Base-by-base conservation (phyloP, 140 eudicot genomes). In the Oenanthe javanica region DNA sequence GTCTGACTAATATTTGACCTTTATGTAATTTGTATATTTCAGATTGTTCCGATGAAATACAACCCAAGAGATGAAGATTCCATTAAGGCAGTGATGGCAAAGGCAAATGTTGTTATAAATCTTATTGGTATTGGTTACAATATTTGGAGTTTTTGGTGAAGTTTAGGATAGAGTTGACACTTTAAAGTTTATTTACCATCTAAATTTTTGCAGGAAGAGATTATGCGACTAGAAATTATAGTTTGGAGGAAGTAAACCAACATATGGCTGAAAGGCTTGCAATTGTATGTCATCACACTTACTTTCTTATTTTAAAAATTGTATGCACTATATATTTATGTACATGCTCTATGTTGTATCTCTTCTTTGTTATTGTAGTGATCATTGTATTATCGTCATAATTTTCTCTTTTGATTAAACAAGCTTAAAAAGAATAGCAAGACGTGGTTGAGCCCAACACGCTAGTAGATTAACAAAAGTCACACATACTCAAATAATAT, bases 31-130 rank as follows among this genome's bases (percentile, higher is more conserved):
- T 14, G 27, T 31, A 21, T 70, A 36, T 31, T 31, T 79, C 88
- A 94, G 99, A 92, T 94, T 87, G 97, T 94, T 81, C 99, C 99
- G 50, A 94, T 94, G 99, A 92, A 90, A 89, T 94, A 92, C 79
- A 79, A 90, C 78, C 99, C 99, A 46, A 86, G 96, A 82, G 99
- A 94, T 89, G 99, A 92, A 84, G 82, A 86, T 89, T 94, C 99
- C 61, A 84, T 94, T 70, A 94, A 94, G 88, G 99, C 99, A 76
- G 97, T 89, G 54, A 92, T 94, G 99, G 99, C 99, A 61, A 94
- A 94, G 86, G 97, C 99, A 48, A 94, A 94, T 83, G 99, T 94
- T 84, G 97, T 94, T 59, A 94, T 94, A 57, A 94, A 94, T 89
- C 99, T 94, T 85, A 92, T 94, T 61, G 99, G 99, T 94, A 84